These are phyloP conservation scores for Ephemerocybe angulata DNA, from an alignment of 768 basidiomycete species.

Conservation along the genomic window DNA sequence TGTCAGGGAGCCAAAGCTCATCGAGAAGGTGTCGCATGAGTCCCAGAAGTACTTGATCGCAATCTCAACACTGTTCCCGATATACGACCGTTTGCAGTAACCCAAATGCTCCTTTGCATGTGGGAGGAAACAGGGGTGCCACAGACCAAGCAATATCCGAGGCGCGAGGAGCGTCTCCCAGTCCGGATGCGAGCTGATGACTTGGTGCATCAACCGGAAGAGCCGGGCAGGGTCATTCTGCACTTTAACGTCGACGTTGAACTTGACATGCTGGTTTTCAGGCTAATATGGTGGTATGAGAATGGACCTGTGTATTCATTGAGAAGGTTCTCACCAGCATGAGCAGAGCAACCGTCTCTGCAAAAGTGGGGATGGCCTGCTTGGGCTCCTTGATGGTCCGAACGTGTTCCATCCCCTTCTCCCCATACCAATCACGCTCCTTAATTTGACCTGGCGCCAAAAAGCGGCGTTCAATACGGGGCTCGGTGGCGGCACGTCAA, in stretches of 20 bases:
- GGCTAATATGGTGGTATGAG: constrained; percentile 37
- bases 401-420: constrained; percentile 70
- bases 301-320: neutral
- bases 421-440: constrained; percentile 68
- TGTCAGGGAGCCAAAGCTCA: constrained; percentile 70
- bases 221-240: constrained; percentile 88
- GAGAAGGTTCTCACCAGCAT: constrained; percentile 55
- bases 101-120: constrained; percentile 75
- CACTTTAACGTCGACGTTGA: constrained; percentile 91
- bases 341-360: constrained; percentile 71
- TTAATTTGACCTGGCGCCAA: constrained; percentile 56
- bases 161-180: constrained; percentile 80
- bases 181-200: constrained; percentile 55
- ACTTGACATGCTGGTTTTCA: constrained; percentile 70
- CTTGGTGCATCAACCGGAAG: constrained; percentile 72
- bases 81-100: constrained; percentile 81
- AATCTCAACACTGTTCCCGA: constrained; percentile 66
- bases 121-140: constrained; percentile 87
- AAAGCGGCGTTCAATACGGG: constrained; percentile 12
- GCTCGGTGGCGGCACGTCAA: constrained; percentile 1
- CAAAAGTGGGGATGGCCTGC: constrained; percentile 89
- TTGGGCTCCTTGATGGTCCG: constrained; percentile 76
- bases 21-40: constrained; percentile 81
- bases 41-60: constrained; percentile 90
- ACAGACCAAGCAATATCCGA: constrained; percentile 75